Evolutionary conservation across 495 filamentous ascomycete genomes (phyloP).

Genomic region (Usnea hakonensis): DNA sequence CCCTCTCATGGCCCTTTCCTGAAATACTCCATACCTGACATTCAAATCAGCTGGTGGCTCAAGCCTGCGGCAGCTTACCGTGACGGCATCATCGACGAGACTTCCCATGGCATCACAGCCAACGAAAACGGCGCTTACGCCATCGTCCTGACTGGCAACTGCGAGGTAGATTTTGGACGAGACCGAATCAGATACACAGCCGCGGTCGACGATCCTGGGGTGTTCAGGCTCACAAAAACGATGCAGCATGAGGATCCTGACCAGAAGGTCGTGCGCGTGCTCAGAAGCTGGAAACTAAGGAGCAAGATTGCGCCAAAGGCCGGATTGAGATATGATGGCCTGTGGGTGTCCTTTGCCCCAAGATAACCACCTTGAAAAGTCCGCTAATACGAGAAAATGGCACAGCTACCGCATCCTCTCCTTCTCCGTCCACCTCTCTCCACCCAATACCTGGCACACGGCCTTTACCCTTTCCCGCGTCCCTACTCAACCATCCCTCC

Average conservation of each 20-base stretch:
- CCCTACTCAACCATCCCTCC: constrained; percentile 10
- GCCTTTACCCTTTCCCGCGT: constrained; percentile 16
- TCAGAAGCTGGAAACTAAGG: constrained; percentile 16
- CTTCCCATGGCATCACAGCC: constrained; percentile 17
- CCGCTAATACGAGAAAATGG: neutral
- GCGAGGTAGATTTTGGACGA: neutral
- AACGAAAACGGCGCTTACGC: constrained; percentile 20
- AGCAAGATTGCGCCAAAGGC: constrained; percentile 17
- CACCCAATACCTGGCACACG: constrained; percentile 8
- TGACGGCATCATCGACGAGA: constrained; percentile 18
- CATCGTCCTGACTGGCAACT: constrained; percentile 9
- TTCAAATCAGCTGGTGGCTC: constrained; percentile 21
- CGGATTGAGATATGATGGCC: constrained; percentile 25
- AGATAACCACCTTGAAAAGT: neutral
- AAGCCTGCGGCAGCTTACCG: constrained; percentile 21
- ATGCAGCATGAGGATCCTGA: constrained; percentile 5
- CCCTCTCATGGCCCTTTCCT: too few species aligned
- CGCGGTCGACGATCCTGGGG: constrained; percentile 11
- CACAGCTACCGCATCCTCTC: constrained; percentile 18
- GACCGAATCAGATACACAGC: constrained; percentile 10
- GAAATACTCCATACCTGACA: neutral
- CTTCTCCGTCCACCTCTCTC: constrained; percentile 13
- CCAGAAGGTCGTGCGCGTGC: constrained; percentile 16
- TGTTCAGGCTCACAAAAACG: constrained; percentile 13
- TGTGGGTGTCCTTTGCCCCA: constrained; percentile 12